Base-by-base conservation (phyloP, 2,329 filamentous ascomycete genomes). In the Clonostachys sp. region DNA sequence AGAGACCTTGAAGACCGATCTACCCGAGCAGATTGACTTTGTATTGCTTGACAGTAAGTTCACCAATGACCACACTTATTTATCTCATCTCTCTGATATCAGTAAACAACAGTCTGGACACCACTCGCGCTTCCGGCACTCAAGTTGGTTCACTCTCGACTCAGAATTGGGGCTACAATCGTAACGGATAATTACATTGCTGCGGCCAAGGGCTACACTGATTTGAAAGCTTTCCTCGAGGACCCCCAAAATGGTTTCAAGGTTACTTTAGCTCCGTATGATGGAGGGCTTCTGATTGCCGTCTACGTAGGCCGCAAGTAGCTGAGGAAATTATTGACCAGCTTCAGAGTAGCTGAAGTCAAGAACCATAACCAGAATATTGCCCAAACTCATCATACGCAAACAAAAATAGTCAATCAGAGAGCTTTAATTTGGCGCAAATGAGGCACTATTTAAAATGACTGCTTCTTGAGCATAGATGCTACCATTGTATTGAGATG, bases 1-100 rank as follows among this genome's bases (percentile, higher is more conserved):
- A 0, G 73, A 84, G 59, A 84, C 80, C 0, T 61, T 64, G 4
- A 73, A 73, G 51, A 53, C 57, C 0, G 67, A 70, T 34, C 48
- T 84, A 20, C 68, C 70, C 0, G 63, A 67, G 2, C 55, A 70
- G 33, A 65, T 84, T n/a, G 78, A 84, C 51, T 64, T 84, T 17
- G 53, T 85, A 14, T 61, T 83, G 20, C 65, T 85, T 24, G 81
- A 84, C 54, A 84, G 81, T 84, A 60, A 67, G 80, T 73, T 6
- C 13, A 12, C 7, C 5, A 4, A 10, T 18, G 33, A 6, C 9
- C n/a, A 13, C 39, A n/a, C n/a, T 35, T 14, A 7, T 9, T 30
- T 33, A 38, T 12, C 1, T 2, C 14, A 12, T 7, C 7, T 12
- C 30, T 7, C 33, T 33, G 40, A 33, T 45, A 14, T 45, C 13